A percentile compares a stretch with the other conserved stretches of the same genome.
Evolutionary conservation across 805 yeast genomes (phyloP).

Genomic region (Candida palmyrensis): DNA sequence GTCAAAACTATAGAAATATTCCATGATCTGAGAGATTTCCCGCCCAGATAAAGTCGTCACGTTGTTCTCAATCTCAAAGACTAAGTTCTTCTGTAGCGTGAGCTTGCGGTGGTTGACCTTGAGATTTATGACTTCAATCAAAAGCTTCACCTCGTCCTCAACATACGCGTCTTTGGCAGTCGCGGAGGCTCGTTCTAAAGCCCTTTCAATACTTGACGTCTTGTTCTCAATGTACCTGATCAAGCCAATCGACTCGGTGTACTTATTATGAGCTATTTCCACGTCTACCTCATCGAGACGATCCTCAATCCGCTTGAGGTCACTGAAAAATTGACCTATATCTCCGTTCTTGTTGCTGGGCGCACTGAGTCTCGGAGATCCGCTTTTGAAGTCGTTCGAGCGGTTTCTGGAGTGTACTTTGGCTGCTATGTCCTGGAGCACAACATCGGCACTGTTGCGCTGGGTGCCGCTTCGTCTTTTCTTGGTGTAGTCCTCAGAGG

Average conservation of each 20-base stretch:
- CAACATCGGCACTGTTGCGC: constrained; percentile 32
- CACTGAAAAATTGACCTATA: constrained; percentile 35
- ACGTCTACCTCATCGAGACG: constrained; percentile 66
- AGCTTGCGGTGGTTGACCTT: constrained; percentile 34
- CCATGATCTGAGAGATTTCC: constrained; percentile 29
- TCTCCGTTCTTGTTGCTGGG: constrained; percentile 9
- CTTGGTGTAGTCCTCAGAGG: constrained; percentile 21
- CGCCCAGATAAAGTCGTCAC: constrained; percentile 24
- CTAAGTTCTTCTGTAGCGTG: constrained; percentile 31
- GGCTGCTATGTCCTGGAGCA: constrained; percentile 54
- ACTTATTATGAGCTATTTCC: constrained; percentile 56
- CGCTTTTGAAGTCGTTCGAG: constrained; percentile 38
- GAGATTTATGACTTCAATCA: constrained; percentile 38
- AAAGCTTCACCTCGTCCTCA: constrained; percentile 19
- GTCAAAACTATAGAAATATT: constrained; percentile 29
- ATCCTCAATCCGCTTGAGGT: constrained; percentile 52
- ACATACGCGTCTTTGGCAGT: constrained; percentile 4
- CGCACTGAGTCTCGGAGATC: constrained; percentile 8
- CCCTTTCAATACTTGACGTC: constrained; percentile 23
- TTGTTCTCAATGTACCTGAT: constrained; percentile 33
- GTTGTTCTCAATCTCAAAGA: constrained; percentile 33
- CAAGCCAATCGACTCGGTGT: constrained; percentile 39
- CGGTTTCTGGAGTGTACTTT: constrained; percentile 58
- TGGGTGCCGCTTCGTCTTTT: constrained; percentile 18
- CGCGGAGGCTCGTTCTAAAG: constrained; percentile 10